Percentiles rank a stretch among this genome's conserved stretches.
These are phyloP conservation scores for Neopestalotiopsis sp. DNA, from an alignment of 2,329 filamentous ascomycete species.

Conservation along the genomic window DNA sequence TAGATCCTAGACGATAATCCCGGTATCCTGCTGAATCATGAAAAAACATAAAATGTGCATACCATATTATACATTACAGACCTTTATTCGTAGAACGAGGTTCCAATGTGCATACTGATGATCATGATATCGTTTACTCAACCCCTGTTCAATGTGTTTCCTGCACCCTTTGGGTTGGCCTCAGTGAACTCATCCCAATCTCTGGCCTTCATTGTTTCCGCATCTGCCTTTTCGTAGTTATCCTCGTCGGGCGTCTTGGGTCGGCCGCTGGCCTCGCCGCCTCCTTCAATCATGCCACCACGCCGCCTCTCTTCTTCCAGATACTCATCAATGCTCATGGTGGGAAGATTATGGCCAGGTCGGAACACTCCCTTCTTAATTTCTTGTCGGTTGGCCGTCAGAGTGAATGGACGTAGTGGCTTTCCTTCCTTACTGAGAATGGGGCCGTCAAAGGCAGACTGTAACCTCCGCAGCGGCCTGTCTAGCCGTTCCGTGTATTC, in stretches of 20 bases:
- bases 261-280: slow-evolving; percentile 74
- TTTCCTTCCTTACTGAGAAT: slow-evolving; percentile 80
- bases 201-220: slow-evolving; percentile 89
- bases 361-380: slow-evolving; percentile 83
- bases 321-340: slow-evolving; percentile 98
- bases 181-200: slow-evolving; percentile 96
- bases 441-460: slow-evolving; percentile 64
- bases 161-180: slow-evolving; percentile 81
- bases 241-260: slow-evolving; percentile 85
- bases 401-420: slow-evolving; percentile 88
- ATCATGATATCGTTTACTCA: slow-evolving; percentile 19
- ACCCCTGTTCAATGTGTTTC: slow-evolving; percentile 84
- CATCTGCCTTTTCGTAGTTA: slow-evolving; percentile 83
- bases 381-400: slow-evolving; percentile 78
- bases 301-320: slow-evolving; percentile 85
- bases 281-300: slow-evolving; percentile 90
- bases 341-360: slow-evolving; percentile 89
- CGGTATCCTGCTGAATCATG: neutral
- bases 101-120: neutral
- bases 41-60: neutral
- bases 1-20: neutral
- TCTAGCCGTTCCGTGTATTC: slow-evolving; percentile 79
- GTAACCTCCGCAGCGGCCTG: slow-evolving; percentile 57
- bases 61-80: slow-evolving; percentile 14
- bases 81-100: neutral